Evolutionary conservation across 352 stramenopile genomes (phyloP), one percentile per base, ranked within the genome.

Genomic region (Phytopythium helicoides): DNA sequence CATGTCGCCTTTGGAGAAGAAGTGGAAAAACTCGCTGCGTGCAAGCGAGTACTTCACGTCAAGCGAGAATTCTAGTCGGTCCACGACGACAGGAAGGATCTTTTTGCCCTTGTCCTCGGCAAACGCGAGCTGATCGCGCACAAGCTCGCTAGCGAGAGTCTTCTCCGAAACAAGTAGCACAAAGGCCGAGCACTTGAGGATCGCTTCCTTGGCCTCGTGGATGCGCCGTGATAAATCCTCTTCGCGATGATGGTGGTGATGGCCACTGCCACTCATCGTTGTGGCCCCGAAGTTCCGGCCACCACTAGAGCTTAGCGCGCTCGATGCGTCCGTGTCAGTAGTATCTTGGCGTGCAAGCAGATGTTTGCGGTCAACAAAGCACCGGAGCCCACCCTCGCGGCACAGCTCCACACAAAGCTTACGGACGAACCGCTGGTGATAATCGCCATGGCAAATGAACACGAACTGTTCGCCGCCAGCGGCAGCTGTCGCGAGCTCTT

Each of bases 71-170:
- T 81, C 64, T 39, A 90, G 68, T 31, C 60, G 67, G 39, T 91
- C 87, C 0, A 86, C 73, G 7, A 89, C 81, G 0, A 94, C 68
- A 0, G 83, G 81, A 18, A 92, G 58, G 45, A 94, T 90, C 23
- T 73, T 80, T 58, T 92, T 92, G 46, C 83, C 81, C 54, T 94
- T 94, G 64, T 91, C 81, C 56, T 94, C 84, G 0, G 81, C 84
- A 41, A 92, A 94, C 12, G 84, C 81, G 14, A 94, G 63, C 51
- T 94, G 81, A 45, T 92, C 81, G 42, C 81, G 86, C 19, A 92
- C 73, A 1, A 92, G 50, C 45, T 94, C 77, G 38, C 76, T 92
- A 6, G 62, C 50, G 21, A 91, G 37, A 0, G 82, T 94, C 49
- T 91, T 87, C 34, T 87, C 75, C 2, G 81, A 92, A 0, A 94